These are phyloP conservation scores for Penicillium janthinellum DNA, from an alignment of 2,329 filamentous ascomycete species.

Conservation along the genomic window DNA sequence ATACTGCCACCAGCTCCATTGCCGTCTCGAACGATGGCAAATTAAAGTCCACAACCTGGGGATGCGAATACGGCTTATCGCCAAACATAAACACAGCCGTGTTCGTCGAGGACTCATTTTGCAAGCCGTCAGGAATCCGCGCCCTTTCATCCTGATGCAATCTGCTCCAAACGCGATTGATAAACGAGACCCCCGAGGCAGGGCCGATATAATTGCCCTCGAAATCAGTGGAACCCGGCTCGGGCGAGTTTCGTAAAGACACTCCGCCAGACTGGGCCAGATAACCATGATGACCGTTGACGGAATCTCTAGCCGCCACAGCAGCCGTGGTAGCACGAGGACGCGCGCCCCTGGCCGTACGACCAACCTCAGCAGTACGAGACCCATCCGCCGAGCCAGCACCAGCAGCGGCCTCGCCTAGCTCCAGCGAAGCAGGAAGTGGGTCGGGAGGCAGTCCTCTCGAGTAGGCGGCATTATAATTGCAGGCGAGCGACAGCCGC, in stretches of 20 bases:
- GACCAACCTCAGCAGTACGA: constrained; percentile 1
- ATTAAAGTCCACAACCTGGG: constrained; percentile 37
- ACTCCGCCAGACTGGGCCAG: constrained; percentile 13
- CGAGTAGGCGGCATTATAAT: constrained; percentile 42
- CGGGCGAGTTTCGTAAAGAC: constrained; percentile 46
- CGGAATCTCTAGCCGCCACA: not conserved
- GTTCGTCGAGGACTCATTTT: constrained; percentile 38
- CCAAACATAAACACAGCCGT: constrained; percentile 54
- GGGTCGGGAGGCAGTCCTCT: constrained; percentile 41
- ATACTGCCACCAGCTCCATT: constrained; percentile 52
- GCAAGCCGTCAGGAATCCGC: constrained; percentile 31
- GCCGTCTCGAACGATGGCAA: constrained; percentile 46
- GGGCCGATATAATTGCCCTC: constrained; percentile 60
- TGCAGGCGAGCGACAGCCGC: constrained; percentile 35
- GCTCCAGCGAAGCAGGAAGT: constrained; percentile 16
- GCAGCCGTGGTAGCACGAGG: constrained; percentile 2
- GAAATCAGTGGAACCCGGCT: constrained; percentile 52
- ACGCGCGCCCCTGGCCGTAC: constrained; percentile 5
- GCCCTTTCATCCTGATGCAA: constrained; percentile 57
- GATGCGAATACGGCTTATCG: constrained; percentile 52
- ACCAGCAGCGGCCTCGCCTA: not conserved
- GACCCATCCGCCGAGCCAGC: not conserved
- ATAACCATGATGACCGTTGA: constrained; percentile 4
- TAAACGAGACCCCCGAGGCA: constrained; percentile 55
- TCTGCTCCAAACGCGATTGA: constrained; percentile 69